Base-by-base conservation (phyloP, 768 basidiomycete genomes). In the Boletus tylopilopsis region DNA sequence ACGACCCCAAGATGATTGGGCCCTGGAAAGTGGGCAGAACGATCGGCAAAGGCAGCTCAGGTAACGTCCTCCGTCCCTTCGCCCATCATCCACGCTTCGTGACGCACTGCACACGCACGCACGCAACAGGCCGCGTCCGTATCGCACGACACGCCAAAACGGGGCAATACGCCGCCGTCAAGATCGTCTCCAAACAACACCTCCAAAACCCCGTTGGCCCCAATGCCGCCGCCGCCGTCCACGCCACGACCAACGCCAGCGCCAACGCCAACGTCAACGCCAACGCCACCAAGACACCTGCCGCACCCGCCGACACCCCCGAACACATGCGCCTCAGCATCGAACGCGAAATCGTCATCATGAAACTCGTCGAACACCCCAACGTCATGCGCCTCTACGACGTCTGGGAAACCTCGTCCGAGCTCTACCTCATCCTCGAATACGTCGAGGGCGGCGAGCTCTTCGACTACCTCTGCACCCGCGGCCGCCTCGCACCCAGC, bases 351-450 rank as follows among this genome's bases (percentile, higher is more conserved):
- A 95, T 96, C 44, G 91, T 94, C 52, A 85, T 96, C 62, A 94
- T 98, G 94, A 98, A 96, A 68, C 82, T 96, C 54, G 86, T 96
- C 57, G 86, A 94, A 55, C 93, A 98, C 64, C 94, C 94, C 2
- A 94, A 95, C 67, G 83, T 98, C 56, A 82, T 96, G 80, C 85
- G 84, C 49, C 80, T 98, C 24, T 94, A 93, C 72, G 94, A 98
- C 64, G 94, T 98, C 54, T 97, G 91, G 92, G 94, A 98, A 70
- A 94, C 93, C 0, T 86, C 86, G 5, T 79, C 81, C 27, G 85
- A 94, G 50, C 80, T 95, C 56, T 96, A 82, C 67, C 82, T 98
- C 52, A 86, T 98, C 59, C 83, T 95, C 59, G 94, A 97, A 72
- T 96, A 94, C 67, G 84, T 94, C 54, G 87, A 93, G 56, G 91